Conservation (phyloP, 78 protist genomes). For the Polysphondylium violaceum region DNA sequence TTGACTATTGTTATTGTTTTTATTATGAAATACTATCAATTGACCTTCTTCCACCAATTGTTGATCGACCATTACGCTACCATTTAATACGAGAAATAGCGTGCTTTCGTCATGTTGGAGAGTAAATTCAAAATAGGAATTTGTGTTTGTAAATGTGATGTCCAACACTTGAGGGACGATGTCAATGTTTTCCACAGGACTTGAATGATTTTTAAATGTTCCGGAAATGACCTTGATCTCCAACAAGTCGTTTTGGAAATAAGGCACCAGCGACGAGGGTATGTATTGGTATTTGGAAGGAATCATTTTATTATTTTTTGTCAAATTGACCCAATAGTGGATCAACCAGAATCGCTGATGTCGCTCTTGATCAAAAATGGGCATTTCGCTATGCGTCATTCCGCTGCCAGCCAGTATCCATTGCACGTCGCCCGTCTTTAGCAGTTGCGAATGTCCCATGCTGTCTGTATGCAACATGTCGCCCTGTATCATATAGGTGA, state of each 20-base stretch:
- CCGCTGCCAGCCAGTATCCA: not conserved
- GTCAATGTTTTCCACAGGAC: constrained; percentile 25
- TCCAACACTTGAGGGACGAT: constrained; percentile 28
- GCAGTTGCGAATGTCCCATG: not conserved
- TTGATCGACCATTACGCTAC: not conserved
- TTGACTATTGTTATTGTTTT: not conserved
- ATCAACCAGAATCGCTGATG: too few relatives aligned
- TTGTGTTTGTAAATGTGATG: not conserved
- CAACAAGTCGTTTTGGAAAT: not conserved
- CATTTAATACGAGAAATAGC: not conserved
- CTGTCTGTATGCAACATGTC: not conserved
- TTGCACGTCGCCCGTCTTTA: constrained; percentile 2
- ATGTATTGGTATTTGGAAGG: constrained; percentile 84
- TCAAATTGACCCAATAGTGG: constrained; percentile 91
- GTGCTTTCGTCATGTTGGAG: not conserved
- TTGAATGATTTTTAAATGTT: not conserved
- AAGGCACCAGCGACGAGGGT: not conserved
- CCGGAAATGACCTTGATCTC: constrained; percentile 65
- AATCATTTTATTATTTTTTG: constrained; percentile 81
- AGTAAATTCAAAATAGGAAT: not conserved
- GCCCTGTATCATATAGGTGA: not conserved
- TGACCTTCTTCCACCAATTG: constrained; percentile 17
- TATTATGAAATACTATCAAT: constrained; percentile 19
- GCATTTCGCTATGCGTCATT: constrained; percentile 19
- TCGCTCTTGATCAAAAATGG: too few relatives aligned